Evolutionary conservation across 306 rosid species (phyloP), one percentile per base, ranked within the genome.

Genomic region (Bauhinia variegata): DNA sequence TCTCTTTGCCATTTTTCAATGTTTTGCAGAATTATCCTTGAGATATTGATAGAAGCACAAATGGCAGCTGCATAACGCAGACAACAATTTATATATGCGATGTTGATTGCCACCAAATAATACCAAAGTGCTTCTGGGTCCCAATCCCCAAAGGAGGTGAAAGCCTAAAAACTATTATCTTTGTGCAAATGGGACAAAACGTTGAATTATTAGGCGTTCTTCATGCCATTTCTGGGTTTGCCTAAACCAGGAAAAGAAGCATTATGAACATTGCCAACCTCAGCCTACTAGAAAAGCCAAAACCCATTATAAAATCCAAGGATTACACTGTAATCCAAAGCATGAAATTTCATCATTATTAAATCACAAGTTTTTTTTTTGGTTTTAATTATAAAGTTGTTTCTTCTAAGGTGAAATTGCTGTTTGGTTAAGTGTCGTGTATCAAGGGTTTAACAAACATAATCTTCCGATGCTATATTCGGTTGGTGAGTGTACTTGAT

Each of bases 371-470:
- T 48, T 6, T 28, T 5, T 23, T 49, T 36, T 36, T 36, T 36
- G 41, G 54, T 37, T 48, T 50, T 63, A 54, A 51, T 54, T 63
- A 59, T 39, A 19, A 17, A 52, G 28, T 62, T 73, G 49, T 80
- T 64, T 60, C 78, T 78, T 74, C 76, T 66, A 74, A 82, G 80
- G 72, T 78, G 80, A 77, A 81, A 7, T 63, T 54, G 52, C 48
- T 33, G 70, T 9, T 65, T 58, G 32, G 74, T 63, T 67, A 44
- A 61, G 37, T 51, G 56, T 65, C 77, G 54, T 54, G 67, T 43
- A 77, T 64, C 60, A 69, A 38, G 19, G 42, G 42, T 39, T 15
- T 60, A 16, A 16, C 41, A 14, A 39, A 14, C 15, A 17, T 48
- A 17, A 11, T n/a, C 51, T 63, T 34, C 6, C 63, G 46, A 54